A percentile compares a stretch with the other conserved stretches of the same genome.
These are phyloP conservation scores for Paspalum notatum DNA, from an alignment of 176 grass and related monocot genomes.

Conservation along the genomic window DNA sequence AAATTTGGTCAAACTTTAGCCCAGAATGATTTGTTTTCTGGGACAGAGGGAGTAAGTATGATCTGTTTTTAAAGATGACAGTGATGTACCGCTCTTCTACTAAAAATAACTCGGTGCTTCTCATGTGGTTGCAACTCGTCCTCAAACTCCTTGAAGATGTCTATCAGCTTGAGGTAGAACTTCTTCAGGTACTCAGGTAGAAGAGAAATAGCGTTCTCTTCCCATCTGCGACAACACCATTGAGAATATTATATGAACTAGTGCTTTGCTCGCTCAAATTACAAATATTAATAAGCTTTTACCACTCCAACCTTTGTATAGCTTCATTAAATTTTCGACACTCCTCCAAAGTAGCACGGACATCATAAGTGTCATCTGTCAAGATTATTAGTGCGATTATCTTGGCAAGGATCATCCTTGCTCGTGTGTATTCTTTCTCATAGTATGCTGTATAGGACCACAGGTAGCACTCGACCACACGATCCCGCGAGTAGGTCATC, in stretches of 20 bases:
- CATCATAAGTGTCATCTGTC: conserved; percentile 49
- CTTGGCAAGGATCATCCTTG: conserved; percentile 54
- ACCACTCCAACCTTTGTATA: conserved; percentile 47
- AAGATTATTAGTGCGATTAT: conserved; percentile 37
- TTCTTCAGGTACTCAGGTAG: conserved; percentile 42
- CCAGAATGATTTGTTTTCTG: no score
- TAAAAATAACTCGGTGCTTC: conserved; percentile 34
- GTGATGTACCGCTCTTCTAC: conserved; percentile 6
- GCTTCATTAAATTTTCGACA: conserved; percentile 39
- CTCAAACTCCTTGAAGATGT: conserved; percentile 36
- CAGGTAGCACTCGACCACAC: conserved; percentile 48
- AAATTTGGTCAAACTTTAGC: no score
- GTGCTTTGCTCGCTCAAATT: not conserved
- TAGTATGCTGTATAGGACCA: conserved; percentile 39
- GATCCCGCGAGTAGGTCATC: conserved; percentile 43
- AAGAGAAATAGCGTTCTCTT: not conserved
- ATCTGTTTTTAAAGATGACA: no score
- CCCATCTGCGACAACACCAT: conserved; percentile 42
- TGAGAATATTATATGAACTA: not conserved
- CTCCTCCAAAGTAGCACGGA: conserved; percentile 49
- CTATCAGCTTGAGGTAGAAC: conserved; percentile 33
- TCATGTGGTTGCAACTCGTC: not conserved
- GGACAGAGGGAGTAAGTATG: no score
- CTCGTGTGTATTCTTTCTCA: conserved; percentile 38
- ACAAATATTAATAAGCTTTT: not conserved